Conservation (phyloP, 208 protist genomes). For the Trypanosoma grayi region DNA sequence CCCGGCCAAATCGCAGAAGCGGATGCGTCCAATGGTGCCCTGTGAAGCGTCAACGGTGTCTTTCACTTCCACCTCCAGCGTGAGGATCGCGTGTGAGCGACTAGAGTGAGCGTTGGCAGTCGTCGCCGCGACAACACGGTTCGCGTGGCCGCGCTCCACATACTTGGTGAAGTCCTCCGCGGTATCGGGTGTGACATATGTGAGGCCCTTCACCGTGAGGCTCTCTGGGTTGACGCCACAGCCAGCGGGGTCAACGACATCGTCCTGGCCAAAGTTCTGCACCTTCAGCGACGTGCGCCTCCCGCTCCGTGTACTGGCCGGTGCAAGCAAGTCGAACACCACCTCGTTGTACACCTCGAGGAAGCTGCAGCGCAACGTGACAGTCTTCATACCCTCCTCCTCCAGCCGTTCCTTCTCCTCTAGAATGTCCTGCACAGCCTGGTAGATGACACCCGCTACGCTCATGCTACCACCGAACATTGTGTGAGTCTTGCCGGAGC, state of each 20-base stretch:
- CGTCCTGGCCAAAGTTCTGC: constrained; percentile 30
- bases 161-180: constrained; percentile 59
- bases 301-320: constrained; percentile 9
- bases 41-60: constrained; percentile 17
- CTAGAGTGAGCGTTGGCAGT: constrained; percentile 82
- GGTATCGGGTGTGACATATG: constrained; percentile 47
- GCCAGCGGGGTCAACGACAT: neutral
- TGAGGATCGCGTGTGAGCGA: constrained; percentile 90
- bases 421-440: constrained; percentile 80
- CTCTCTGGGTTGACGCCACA: constrained; percentile 30
- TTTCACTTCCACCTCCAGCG: constrained; percentile 71
- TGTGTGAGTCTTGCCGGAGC: constrained; percentile 88
- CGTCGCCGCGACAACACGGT: constrained; percentile 71
- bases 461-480: constrained; percentile 85
- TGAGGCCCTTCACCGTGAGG: constrained; percentile 59
- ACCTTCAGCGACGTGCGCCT: constrained; percentile 49
- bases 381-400: constrained; percentile 45
- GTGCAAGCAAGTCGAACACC: constrained; percentile 72
- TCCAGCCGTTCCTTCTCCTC: constrained; percentile 60
- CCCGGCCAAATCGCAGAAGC: constrained; percentile 87
- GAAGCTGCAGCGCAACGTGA: constrained; percentile 69
- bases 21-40: constrained; percentile 73
- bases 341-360: constrained; percentile 91
- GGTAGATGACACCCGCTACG: constrained; percentile 75
- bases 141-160: constrained; percentile 65